These are phyloP conservation scores for Neodidymelliopsis sp. DNA, from an alignment of 2,329 filamentous ascomycete genomes.

Conservation along the genomic window DNA sequence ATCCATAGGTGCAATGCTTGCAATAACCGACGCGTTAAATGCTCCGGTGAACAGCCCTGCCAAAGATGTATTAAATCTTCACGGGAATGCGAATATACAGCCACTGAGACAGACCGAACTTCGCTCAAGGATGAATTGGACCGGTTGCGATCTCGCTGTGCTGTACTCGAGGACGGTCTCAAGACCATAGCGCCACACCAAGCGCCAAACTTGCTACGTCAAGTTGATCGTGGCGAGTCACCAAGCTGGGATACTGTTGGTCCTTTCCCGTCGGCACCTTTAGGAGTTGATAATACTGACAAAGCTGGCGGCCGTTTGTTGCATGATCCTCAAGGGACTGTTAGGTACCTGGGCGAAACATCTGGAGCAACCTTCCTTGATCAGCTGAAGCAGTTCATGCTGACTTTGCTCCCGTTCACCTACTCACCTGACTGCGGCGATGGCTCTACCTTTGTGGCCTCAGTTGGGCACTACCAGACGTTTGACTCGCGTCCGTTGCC, in stretches of 20 bases:
- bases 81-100: constrained; percentile 34
- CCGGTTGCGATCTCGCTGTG: constrained; percentile 32
- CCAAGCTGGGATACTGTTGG: constrained; percentile 13
- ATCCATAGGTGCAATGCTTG: constrained; percentile 36
- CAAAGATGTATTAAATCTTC: constrained; percentile 27
- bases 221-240: constrained; percentile 18
- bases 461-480: constrained; percentile 37
- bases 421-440: constrained; percentile 25
- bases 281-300: constrained; percentile 21
- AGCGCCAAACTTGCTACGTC: constrained; percentile 23
- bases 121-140: constrained; percentile 32
- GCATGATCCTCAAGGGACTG: constrained; percentile 25
- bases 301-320: constrained; percentile 28
- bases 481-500: constrained; percentile 38
- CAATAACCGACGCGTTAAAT: constrained; percentile 35
- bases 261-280: constrained; percentile 16
- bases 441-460: constrained; percentile 29
- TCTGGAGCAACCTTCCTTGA: constrained; percentile 39
- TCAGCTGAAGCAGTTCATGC: constrained; percentile 36
- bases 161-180: constrained; percentile 27
- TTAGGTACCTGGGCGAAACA: constrained; percentile 34
- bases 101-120: constrained; percentile 28
- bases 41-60: constrained; percentile 38
- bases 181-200: constrained; percentile 24
- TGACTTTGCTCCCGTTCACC: constrained; percentile 28